Percentiles rank a stretch among this genome's conserved stretches.
phyloP scores from a whole-genome alignment of 352 stramenopile species.

The Phytopythium sindhum region DNA sequence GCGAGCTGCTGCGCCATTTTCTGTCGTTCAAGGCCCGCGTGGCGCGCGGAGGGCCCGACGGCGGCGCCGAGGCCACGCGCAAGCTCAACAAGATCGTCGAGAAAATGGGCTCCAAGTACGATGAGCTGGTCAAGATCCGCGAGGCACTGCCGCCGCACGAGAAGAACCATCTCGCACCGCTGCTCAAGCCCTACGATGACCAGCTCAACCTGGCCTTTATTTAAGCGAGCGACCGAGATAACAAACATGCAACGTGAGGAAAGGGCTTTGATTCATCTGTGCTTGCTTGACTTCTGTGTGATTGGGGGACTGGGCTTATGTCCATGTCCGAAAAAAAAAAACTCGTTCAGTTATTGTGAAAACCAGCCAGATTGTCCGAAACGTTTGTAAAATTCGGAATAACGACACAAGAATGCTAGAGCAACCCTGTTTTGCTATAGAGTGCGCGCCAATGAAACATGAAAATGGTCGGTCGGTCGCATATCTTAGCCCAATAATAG shows the following conservation, averaged over 20 bases:
- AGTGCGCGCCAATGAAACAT: no score
- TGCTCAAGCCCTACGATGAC: conserved; percentile 85
- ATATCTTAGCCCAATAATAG: no score
- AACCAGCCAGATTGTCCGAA: no score
- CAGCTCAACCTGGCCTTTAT: conserved; percentile 88
- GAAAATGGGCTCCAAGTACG: conserved; percentile 87
- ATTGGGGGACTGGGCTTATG: no score
- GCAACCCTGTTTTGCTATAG: no score
- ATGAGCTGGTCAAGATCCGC: conserved; percentile 80
- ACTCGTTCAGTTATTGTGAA: no score
- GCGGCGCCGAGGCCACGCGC: conserved; percentile 46
- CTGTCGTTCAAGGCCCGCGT: conserved; percentile 77
- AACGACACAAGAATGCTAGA: no score
- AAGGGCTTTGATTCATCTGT: background rate
- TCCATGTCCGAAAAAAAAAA: no score
- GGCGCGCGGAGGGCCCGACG: conserved; percentile 39
- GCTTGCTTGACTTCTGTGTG: no score
- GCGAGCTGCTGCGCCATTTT: conserved; percentile 80
- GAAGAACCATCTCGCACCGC: conserved; percentile 73
- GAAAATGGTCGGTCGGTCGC: no score
- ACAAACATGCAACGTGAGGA: background rate
- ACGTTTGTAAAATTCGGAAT: no score
- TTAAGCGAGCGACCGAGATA: conserved; percentile 21
- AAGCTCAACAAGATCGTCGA: conserved; percentile 86
- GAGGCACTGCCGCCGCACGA: conserved; percentile 78